Evolutionary conservation across 2,329 filamentous ascomycete genomes (phyloP), one percentile per base, ranked within the genome.

Genomic region (Aspergillus eucalypticola): DNA sequence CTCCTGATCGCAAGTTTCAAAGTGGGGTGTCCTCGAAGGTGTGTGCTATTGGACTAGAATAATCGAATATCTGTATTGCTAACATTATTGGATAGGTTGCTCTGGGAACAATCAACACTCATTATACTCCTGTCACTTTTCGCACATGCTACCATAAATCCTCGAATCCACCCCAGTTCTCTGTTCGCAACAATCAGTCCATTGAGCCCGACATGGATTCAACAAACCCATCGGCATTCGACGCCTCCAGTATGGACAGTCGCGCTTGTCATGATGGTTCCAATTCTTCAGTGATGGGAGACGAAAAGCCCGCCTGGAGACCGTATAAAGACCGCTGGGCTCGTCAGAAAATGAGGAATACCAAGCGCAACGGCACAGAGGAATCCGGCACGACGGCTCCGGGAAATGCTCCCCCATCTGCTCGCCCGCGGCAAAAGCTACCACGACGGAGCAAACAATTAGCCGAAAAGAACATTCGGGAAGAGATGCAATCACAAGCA

Each of bases 271-370:
- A 53, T 21, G 21, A 23, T 17, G 41, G 50, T 10, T 41, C 44
- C 13, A 54, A 42, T 23, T 38, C 41, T 4, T 35, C 32, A 1
- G 32, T 15, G 56, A 27, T 44, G 15, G 32, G 29, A 49, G 41
- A 60, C 38, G 27, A 41, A 1, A 63, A 35, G 15, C 38, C 54
- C 13, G 58, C 58, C 41, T 69, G 67, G 67, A 63, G 65, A 32
- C 66, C 67, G 2, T 66, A 66, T 48, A 55, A 50, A 35, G 62
- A 58, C 50, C 66, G 67, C 29, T 67, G 66, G 32, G 32, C 32
- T 35, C 32, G 32, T 13, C 32, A 35, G 66, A 60, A 58, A 29
- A 49, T 60, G 7, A 67, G 64, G 19, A 49, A 53, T n/a, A 44
- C 56, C 8, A 41, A 53, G 44, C 41, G 41, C 21, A 44, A 23